Evolutionary conservation across 176 grass and related monocot species (phyloP), one percentile per base, ranked within the genome.

Genomic region (Ampelocalamus luodianensis): DNA sequence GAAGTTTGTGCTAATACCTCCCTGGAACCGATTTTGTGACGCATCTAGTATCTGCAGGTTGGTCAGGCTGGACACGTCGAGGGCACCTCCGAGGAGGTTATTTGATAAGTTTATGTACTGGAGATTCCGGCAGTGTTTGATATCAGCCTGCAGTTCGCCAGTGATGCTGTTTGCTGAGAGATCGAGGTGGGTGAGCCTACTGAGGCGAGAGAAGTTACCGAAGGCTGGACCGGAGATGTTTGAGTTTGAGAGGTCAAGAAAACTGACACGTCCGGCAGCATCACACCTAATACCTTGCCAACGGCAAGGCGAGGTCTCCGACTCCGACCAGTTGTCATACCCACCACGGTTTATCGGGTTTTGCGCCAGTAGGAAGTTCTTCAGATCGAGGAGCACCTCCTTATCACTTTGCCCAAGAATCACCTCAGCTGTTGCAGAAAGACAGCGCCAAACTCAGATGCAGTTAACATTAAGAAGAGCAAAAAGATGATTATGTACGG

Each of bases 131-230:
- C 87, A 92, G 34, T 49, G 5, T 29, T 39, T 80, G 45, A 94
- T 85, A 55, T 94, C 92, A 12, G 32, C 38, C 0, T 76, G 86
- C 53, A 95, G 72, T 0, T 8, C 11, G 0, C 71, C 83, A 0
- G 5, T 18, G 39, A 95, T 92, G 59, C 51, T 79, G 70, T 95
- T 95, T 13, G 58, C 18, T 2, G 93, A 95, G 59, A 95, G 85
- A 67, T 92, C 80, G 0, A 92, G 86, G 37, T 60, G 71, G 0
- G 71, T 18, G 40, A 95, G 90, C 29, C 65, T 42, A 0, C 14
- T 65, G 71, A 95, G 77, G 6, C 50, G 49, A 0, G 88, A 92
- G 42, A 95, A 87, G 24, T 82, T 82, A 39, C 62, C 8, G 65
- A 90, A 95, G 69, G 86, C 12, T 2, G 73, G 79, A 42, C 90